phyloP scores from a whole-genome alignment of 2,329 filamentous ascomycete species.

The Colletotrichum theobromicola region DNA sequence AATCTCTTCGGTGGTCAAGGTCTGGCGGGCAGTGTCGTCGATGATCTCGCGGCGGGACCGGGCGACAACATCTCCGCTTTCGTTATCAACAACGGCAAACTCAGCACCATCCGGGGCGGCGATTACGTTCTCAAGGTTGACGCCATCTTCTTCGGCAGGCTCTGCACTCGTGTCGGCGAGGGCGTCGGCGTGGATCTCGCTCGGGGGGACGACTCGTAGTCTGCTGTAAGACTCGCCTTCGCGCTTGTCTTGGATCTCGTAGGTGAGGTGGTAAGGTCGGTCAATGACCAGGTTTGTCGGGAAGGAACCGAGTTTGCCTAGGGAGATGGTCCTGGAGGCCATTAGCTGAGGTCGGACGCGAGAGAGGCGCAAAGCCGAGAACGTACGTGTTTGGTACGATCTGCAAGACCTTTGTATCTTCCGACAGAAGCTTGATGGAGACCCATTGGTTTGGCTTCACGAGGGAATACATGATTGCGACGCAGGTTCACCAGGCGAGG shows the following conservation, averaged over 20 bases:
- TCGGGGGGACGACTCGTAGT: constrained; percentile 78
- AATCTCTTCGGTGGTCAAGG: constrained; percentile 76
- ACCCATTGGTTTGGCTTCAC: constrained; percentile 67
- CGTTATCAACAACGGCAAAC: constrained; percentile 46
- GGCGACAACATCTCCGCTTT: constrained; percentile 50
- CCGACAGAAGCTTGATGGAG: constrained; percentile 63
- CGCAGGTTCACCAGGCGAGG: neutral
- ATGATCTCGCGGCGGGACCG: constrained; percentile 65
- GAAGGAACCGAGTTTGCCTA: constrained; percentile 94
- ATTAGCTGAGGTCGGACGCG: neutral
- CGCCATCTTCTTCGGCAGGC: constrained; percentile 37
- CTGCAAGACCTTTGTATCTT: constrained; percentile 61
- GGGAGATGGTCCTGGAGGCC: constrained; percentile 72
- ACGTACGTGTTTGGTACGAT: constrained; percentile 64
- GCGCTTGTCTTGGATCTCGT: constrained; percentile 79
- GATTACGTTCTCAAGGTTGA: constrained; percentile 48
- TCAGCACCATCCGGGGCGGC: constrained; percentile 43
- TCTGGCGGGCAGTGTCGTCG: constrained; percentile 72
- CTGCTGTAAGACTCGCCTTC: constrained; percentile 69
- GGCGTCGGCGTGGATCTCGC: constrained; percentile 84
- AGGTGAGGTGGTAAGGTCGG: constrained; percentile 91
- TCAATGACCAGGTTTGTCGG: constrained; percentile 87
- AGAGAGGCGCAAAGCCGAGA: neutral
- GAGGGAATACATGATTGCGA: constrained; percentile 42
- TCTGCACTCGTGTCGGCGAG: constrained; percentile 54